Base-by-base conservation (phyloP, 306 rosid genomes). In the Comarum palustre region DNA sequence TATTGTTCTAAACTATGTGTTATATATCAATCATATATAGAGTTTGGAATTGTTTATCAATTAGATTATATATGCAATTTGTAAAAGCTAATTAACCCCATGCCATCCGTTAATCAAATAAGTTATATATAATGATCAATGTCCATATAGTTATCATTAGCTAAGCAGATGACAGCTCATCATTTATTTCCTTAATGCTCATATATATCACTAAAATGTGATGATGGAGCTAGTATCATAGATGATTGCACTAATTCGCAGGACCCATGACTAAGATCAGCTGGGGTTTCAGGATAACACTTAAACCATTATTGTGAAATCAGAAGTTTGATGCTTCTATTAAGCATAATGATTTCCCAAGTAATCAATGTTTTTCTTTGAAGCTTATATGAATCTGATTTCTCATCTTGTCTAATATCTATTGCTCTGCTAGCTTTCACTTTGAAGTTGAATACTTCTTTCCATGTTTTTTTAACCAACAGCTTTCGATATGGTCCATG, bases 21-120 rank as follows among this genome's bases (percentile, higher is more conserved):
- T 41, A 7, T 41, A 7, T 41, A 43, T 43, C 46, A 42, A 42
- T 42, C 14, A n/a, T n/a, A 42, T 48, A 48, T 48, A 48, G 55
- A n/a, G 57, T 51, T 51, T 19, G 25, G 25, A 51, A 19, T n/a
- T 0, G 57, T 51, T 51, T 51, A n/a, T 51, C 12, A 51, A 19
- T 50, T 17, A 19, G 24, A 11, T 16, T 50, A n/a, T 50, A n/a
- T n/a, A 51, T 51, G 27, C 24, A 50, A n/a, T 72, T 79, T 80
- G 34, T 66, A 65, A 69, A 54, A 72, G 64, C 72, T 57, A 81
- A 52, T 72, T 83, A n/a, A n/a, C n/a, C n/a, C n/a, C n/a, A n/a
- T n/a, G n/a, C 81, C 19, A 5, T 47, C 59, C 72, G 43, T 46
- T 68, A 68, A 47, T 29, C 59, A 47, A 27, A 17, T 12, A 67